Base-by-base conservation (phyloP, 495 filamentous ascomycete genomes). In the Penicillium macrosclerotiorum region DNA sequence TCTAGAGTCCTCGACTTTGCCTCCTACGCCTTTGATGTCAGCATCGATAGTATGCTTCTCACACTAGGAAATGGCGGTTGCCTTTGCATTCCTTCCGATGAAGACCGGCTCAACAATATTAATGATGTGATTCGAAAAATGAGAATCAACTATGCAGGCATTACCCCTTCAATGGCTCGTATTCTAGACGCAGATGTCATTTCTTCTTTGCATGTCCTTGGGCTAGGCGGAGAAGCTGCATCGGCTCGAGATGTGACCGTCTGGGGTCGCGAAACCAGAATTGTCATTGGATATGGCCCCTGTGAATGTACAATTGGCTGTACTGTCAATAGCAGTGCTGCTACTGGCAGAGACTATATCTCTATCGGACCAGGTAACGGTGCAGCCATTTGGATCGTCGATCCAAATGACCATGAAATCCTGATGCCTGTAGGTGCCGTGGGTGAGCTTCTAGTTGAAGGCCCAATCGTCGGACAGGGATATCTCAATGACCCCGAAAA, bases 381-480 rank as follows among this genome's bases (percentile, higher is more conserved):
- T 16, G 58, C 62, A 2, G 58, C 55, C 5, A 67, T 65, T 16
- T 80, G 76, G 74, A 67, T 82, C 26, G 64, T 70, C 9, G 67
- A 79, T 31, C 68, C 72, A 3, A 57, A 72, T 13, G 56, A 76
- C 37, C 68, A 74, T 29, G 55, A 76, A 5, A 49, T 45, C 8
- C 63, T 78, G 4, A 60, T 67, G 42, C 75, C 77, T 2, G 60
- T 81, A 12, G 79, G 79, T 19, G 68, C 63, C 6, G 65, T 75
- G 2, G 78, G 78, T 1, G 79, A 81, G 50, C 46, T 82, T 14
- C 63, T 77, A 12, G 63, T 82, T n/a, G 72, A 80, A 51, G 77
- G 79, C 0, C 73, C 75, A 0, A 68, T 75, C 25, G 67, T 82
- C 18, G 76, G 68, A 26, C 61, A 69, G 31, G 75, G 74, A 2